Conservation (phyloP, 257 asterid species). For the Solanum megistacrolobum region DNA sequence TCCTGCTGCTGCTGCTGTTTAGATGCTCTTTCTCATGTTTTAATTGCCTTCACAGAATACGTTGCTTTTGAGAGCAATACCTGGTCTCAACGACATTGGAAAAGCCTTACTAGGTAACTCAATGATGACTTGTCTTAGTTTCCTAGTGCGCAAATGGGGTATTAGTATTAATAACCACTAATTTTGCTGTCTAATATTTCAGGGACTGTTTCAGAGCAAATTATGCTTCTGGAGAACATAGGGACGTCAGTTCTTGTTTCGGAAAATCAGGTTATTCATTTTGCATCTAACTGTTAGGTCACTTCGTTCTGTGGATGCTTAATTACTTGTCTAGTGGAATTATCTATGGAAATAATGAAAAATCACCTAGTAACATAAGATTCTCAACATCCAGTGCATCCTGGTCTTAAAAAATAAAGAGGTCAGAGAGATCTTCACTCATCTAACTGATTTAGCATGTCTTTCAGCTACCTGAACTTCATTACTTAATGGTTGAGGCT, state of each 20-base stretch:
- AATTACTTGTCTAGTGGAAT: not conserved
- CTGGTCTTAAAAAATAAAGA: not conserved
- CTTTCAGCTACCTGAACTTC: conserved; percentile 80
- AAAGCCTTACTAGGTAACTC: conserved; percentile 71
- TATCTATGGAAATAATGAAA: not conserved
- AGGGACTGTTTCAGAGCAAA: conserved; percentile 88
- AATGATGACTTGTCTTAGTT: not conserved
- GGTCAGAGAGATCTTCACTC: not conserved
- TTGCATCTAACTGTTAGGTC: not conserved
- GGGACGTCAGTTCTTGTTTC: conserved; percentile 90
- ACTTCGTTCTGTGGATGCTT: not conserved
- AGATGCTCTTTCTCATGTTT: not conserved
- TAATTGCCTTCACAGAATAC: conserved; percentile 49
- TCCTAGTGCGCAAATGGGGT: not conserved
- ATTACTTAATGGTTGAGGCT: conserved; percentile 67
- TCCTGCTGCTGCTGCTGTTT: not conserved
- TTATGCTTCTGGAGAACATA: conserved; percentile 95
- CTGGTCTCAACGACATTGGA: conserved; percentile 76
- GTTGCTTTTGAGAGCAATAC: conserved; percentile 79
- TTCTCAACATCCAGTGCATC: not conserved
- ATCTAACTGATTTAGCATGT: not conserved
- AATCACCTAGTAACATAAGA: not conserved
- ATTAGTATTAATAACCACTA: not conserved
- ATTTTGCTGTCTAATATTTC: not conserved
- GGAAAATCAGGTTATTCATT: conserved; percentile 50